These are phyloP conservation scores for Ceratocystis eucalypticola DNA, from an alignment of 2,329 filamentous ascomycete genomes.

Conservation along the genomic window DNA sequence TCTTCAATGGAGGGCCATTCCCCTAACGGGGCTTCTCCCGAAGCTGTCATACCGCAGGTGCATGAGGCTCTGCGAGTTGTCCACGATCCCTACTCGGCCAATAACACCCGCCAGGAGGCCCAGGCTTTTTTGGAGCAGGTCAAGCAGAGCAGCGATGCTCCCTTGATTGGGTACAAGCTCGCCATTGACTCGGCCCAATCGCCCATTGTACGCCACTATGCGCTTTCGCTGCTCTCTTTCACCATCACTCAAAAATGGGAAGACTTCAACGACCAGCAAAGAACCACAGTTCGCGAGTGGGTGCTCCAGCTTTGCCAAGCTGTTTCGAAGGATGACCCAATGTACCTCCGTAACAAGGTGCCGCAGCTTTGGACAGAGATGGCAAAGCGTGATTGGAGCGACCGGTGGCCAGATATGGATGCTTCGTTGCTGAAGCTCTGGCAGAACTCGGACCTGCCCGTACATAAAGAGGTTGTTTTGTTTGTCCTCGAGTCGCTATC, in stretches of 20 bases:
- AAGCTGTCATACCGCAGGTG: constrained; percentile 50
- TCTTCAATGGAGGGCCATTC: constrained; percentile 19
- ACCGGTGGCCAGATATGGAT: constrained; percentile 93
- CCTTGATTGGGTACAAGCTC: constrained; percentile 71
- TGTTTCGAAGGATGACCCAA: constrained; percentile 57
- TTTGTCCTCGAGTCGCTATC: constrained; percentile 81
- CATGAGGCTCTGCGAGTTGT: constrained; percentile 77
- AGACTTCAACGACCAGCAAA: constrained; percentile 56
- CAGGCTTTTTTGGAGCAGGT: constrained; percentile 74
- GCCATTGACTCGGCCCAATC: constrained; percentile 63
- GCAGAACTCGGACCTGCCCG: constrained; percentile 50
- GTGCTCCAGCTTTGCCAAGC: constrained; percentile 64
- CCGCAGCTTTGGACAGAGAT: constrained; percentile 90
- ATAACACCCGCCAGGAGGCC: constrained; percentile 68
- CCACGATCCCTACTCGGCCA: constrained; percentile 67
- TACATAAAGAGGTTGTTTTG: constrained; percentile 73
- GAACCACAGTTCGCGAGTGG: constrained; percentile 56
- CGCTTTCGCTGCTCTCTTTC: constrained; percentile 80
- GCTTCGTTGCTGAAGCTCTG: constrained; percentile 67
- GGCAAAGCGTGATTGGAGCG: constrained; percentile 84
- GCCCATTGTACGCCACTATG: constrained; percentile 81
- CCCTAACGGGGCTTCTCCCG: constrained; percentile 28
- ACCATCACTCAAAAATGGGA: constrained; percentile 76
- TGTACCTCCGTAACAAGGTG: constrained; percentile 83
- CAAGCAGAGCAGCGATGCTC: constrained; percentile 66